phyloP scores from a whole-genome alignment of 73 alveolate species.

The Paramecium pentaurelia region DNA sequence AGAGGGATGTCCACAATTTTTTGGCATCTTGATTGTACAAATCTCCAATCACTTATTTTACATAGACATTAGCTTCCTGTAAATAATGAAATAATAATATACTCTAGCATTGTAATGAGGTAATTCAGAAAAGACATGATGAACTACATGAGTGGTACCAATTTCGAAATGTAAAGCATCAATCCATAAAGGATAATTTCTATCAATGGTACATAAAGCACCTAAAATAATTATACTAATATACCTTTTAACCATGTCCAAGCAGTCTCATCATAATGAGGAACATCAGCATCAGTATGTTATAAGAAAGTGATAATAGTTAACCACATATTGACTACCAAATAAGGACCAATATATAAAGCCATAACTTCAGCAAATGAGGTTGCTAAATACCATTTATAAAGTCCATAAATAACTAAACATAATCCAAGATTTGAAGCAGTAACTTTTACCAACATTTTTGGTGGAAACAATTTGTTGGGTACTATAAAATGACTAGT shows the following conservation, averaged over 20 bases:
- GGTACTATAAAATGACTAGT: slow-evolving; percentile 61
- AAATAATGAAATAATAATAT: background rate
- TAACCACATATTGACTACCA: slow-evolving; percentile 52
- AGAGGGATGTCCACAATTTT: background rate
- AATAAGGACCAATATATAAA: slow-evolving; percentile 54
- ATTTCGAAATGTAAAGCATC: slow-evolving; percentile 44
- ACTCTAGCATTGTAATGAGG: slow-evolving; percentile 60
- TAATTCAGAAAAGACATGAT: slow-evolving; percentile 52
- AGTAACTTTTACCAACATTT: slow-evolving; percentile 43
- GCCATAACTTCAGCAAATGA: slow-evolving; percentile 55
- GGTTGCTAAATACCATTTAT: slow-evolving; percentile 45
- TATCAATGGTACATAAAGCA: slow-evolving; percentile 57
- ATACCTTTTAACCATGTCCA: slow-evolving; percentile 60
- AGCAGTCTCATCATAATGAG: slow-evolving; percentile 52
- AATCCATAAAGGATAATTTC: slow-evolving; percentile 55
- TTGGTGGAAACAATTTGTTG: slow-evolving; percentile 48
- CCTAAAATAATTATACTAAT: background rate
- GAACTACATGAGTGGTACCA: slow-evolving; percentile 62
- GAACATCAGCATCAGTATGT: slow-evolving; percentile 59
- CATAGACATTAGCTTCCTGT: slow-evolving; percentile 60
- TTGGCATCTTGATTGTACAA: slow-evolving; percentile 41
- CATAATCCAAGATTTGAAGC: slow-evolving; percentile 42
- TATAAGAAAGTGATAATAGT: slow-evolving; percentile 52
- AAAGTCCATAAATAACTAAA: slow-evolving; percentile 32
- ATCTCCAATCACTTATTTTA: slow-evolving; percentile 52